phyloP scores from a whole-genome alignment of 2,329 filamentous ascomycete genomes.

The Eurotiales sp. region DNA sequence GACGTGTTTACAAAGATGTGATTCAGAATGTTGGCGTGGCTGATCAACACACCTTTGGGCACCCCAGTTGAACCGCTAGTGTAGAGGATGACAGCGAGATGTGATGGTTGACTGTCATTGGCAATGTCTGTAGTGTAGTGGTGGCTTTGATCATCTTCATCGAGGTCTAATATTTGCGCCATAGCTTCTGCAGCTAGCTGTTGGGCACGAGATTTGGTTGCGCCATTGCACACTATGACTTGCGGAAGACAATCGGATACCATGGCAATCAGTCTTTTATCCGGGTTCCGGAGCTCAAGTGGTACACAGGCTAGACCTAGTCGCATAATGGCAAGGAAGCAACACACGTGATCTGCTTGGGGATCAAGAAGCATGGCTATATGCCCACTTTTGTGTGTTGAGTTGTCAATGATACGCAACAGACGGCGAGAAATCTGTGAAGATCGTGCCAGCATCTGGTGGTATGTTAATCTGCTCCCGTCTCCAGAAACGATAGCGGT shows the following conservation, averaged over 20 bases:
- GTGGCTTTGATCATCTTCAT: not conserved
- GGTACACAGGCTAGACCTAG: slow-evolving; percentile 35
- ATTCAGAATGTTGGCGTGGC: slow-evolving; percentile 20
- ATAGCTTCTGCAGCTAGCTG: not conserved
- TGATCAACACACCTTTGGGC: slow-evolving; percentile 36
- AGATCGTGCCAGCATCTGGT: too few species aligned
- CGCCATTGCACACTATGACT: slow-evolving; percentile 26
- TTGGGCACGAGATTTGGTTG: slow-evolving; percentile 12
- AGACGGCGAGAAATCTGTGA: too few species aligned
- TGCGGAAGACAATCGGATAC: slow-evolving; percentile 26
- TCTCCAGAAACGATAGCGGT: too few species aligned
- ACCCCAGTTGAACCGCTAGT: slow-evolving; percentile 23
- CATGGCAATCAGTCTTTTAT: slow-evolving; percentile 30
- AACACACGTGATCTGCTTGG: not conserved
- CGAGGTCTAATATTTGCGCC: slow-evolving; percentile 2
- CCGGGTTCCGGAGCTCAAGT: slow-evolving; percentile 36
- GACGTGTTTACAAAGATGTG: slow-evolving; percentile 17
- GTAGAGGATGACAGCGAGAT: slow-evolving; percentile 23
- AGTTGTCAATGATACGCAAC: too few species aligned
- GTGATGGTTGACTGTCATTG: not conserved
- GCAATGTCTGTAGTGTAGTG: not conserved
- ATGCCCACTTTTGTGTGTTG: too few species aligned
- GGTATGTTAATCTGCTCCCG: too few species aligned
- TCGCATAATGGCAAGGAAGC: slow-evolving; percentile 32
- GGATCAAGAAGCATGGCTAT: too few species aligned